Conservation (phyloP, 1,284 basidiomycete species). For the Tilletia horrida region DNA sequence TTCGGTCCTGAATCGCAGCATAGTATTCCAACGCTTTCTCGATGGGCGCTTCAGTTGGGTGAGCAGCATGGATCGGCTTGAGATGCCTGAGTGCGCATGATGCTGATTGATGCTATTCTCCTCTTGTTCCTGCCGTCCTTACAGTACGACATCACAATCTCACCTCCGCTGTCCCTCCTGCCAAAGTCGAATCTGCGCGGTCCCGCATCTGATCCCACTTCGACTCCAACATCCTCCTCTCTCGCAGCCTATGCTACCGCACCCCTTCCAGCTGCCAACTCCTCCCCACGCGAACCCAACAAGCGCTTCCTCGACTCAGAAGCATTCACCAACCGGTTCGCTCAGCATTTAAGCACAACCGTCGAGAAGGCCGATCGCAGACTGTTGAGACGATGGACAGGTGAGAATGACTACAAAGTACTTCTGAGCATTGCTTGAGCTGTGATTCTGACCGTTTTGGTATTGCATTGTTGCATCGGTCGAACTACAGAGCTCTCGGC, state of each 20-base stretch:
- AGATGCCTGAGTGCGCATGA: background rate
- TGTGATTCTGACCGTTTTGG: background rate
- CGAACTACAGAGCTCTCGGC: slow-evolving; percentile 68
- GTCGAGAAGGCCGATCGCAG: slow-evolving; percentile 95
- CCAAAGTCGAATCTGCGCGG: slow-evolving; percentile 95
- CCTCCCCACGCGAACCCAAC: slow-evolving; percentile 39
- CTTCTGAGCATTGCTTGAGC: no score
- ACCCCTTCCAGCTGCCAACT: slow-evolving; percentile 65
- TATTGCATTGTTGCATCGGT: no score
- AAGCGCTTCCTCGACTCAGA: slow-evolving; percentile 88
- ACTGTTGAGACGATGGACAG: slow-evolving; percentile 87
- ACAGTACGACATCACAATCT: slow-evolving; percentile 40
- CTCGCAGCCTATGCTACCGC: slow-evolving; percentile 72
- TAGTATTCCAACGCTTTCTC: slow-evolving; percentile 90
- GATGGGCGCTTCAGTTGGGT: slow-evolving; percentile 90
- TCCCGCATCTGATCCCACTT: slow-evolving; percentile 80
- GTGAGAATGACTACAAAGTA: slow-evolving; percentile 54
- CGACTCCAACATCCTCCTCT: slow-evolving; percentile 1
- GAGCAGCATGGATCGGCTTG: background rate
- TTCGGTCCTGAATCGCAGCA: slow-evolving; percentile 87
- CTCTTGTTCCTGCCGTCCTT: background rate
- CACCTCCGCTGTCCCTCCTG: slow-evolving; percentile 76
- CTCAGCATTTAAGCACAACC: slow-evolving; percentile 79
- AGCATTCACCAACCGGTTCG: slow-evolving; percentile 92
- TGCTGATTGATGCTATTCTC: background rate